Base-by-base conservation (phyloP, 2,329 filamentous ascomycete species). In the Exserohilum turcica region DNA sequence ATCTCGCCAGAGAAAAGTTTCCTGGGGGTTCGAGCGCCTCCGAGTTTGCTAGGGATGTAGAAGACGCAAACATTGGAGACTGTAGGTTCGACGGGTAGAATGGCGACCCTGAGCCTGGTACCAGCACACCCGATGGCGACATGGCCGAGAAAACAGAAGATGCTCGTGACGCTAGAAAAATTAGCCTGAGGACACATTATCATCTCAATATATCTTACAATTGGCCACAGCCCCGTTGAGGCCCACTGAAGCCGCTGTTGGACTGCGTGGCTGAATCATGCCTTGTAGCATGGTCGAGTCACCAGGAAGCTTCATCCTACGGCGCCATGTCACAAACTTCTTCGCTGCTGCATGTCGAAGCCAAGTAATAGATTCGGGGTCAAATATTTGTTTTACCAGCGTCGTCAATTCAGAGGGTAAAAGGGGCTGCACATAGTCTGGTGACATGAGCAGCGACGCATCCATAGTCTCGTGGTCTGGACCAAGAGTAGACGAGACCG, bases 371-470 rank as follows among this genome's bases (percentile, higher is more conserved):
- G 89, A 92, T 39, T 93, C 87, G 3, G 83, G 82, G 39, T 91
- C 87, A 64, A 97, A 92, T 0, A 97, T 78, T 15, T 84, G 84
- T 7, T 85, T 79, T n/a, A 96, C 83, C 1, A 97, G 79, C 7
- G 77, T 74, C 5, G 74, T 67, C 2, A 97, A 83, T 52, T 97
- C 92, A 7, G 91, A 94, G 0, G 84, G 76, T 3, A 90, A 76
- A 4, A 97, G 80, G 1, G 93, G 93, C 56, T 91, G 88, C 12
- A 94, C 79, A 69, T 97, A 97, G 65, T 94, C 90, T 1, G 92
- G 88, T 50, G 87, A 92, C 93, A 97, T 97, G 15, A 97, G 82
- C 0, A 96, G 80, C 66, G 91, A 96, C 15, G 92, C 93, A 71
- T 97, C 93, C 87, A 97, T 95, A 37, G 83, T 86, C 33, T 96